Conservation (phyloP, 2,329 filamentous ascomycete species). For the Fusarium hostae region DNA sequence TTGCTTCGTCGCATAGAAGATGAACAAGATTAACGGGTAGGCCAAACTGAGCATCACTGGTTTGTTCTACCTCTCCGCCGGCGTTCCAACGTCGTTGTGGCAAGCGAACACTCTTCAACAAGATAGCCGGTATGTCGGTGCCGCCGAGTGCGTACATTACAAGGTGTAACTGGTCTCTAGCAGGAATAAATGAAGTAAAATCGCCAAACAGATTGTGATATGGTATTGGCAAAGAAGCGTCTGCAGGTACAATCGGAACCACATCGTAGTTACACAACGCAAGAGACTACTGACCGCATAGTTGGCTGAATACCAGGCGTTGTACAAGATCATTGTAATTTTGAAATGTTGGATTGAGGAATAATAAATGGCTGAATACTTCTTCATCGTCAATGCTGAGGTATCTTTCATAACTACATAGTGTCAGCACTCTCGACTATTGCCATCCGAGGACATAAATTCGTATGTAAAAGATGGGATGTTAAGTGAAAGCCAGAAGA, state of each 20-base stretch:
- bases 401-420: slow-evolving; percentile 47
- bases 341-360: slow-evolving; percentile 16
- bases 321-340: slow-evolving; percentile 35
- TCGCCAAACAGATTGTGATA: slow-evolving; percentile 40
- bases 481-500: slow-evolving; percentile 47
- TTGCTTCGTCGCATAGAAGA: slow-evolving; percentile 28
- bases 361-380: slow-evolving; percentile 39
- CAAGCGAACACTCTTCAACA: slow-evolving; percentile 34
- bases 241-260: neutral
- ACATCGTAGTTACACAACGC: fast-evolving
- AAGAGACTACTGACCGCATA: slow-evolving; percentile 3
- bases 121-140: slow-evolving; percentile 27
- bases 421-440: neutral
- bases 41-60: slow-evolving; percentile 33
- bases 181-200: slow-evolving; percentile 37
- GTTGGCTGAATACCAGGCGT: slow-evolving; percentile 27
- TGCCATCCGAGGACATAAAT: fast-evolving
- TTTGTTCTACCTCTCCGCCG: slow-evolving; percentile 39
- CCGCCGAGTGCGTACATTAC: slow-evolving; percentile 39
- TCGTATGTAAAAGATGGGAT: slow-evolving; percentile 48
- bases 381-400: slow-evolving; percentile 47
- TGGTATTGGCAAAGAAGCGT: neutral
- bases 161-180: slow-evolving; percentile 35
- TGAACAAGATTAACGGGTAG: slow-evolving; percentile 28
- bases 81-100: slow-evolving; percentile 40